These are phyloP conservation scores for Pestalotiopsis sp. DNA, from an alignment of 2,329 filamentous ascomycete species.

Conservation along the genomic window DNA sequence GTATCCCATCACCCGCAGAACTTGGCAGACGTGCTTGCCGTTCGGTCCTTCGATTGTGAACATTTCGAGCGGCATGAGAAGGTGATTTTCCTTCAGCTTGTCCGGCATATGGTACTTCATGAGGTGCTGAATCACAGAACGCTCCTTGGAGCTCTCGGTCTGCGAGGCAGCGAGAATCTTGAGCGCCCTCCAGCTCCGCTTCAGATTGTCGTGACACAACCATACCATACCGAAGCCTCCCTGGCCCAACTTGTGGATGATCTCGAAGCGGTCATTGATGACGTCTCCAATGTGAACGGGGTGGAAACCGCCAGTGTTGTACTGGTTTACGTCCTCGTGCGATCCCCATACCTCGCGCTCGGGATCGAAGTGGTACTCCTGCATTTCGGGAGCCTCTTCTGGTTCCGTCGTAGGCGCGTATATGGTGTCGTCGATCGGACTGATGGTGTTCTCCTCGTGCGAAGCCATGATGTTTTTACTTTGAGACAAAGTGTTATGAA, in stretches of 20 bases:
- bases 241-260: slow-evolving; percentile 10
- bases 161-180: slow-evolving; percentile 6
- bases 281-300: slow-evolving; percentile 13
- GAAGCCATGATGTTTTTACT: neutral
- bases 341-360: neutral
- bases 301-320: slow-evolving; percentile 9
- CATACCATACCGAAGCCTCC: slow-evolving; percentile 10
- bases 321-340: neutral
- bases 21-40: slow-evolving; percentile 5
- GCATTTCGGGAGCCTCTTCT: neutral
- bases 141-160: neutral
- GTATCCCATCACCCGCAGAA: slow-evolving; percentile 3
- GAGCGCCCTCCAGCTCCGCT: neutral
- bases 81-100: neutral
- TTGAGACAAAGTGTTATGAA: neutral
- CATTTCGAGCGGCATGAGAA: neutral
- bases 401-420: neutral
- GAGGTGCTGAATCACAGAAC: neutral
- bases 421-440: neutral
- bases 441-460: neutral
- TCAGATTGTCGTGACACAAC: slow-evolving; percentile 9
- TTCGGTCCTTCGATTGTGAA: slow-evolving; percentile 7
- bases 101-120: neutral
- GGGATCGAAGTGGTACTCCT: neutral
- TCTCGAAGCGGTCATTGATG: slow-evolving; percentile 6